These are phyloP conservation scores for Dentipellis sp. DNA, from an alignment of 768 basidiomycete genomes.

Conservation along the genomic window DNA sequence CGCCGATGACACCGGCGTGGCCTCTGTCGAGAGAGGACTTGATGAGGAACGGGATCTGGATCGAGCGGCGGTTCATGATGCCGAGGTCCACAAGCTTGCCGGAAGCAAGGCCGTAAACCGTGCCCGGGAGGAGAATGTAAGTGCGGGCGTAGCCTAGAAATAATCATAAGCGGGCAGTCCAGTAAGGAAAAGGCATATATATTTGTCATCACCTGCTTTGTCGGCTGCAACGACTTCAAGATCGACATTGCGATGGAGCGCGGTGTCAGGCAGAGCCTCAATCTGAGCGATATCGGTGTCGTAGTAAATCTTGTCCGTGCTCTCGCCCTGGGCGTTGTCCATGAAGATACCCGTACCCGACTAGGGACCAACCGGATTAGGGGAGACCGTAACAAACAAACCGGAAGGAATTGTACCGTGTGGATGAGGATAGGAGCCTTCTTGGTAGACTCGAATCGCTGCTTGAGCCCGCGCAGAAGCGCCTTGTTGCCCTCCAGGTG, in stretches of 20 bases:
- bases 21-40: conserved; percentile 34
- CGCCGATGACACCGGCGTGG: conserved; percentile 44
- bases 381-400: neutral
- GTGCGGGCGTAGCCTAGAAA: conserved; percentile 37
- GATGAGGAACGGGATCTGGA: conserved; percentile 42
- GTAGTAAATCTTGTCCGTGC: conserved; percentile 33
- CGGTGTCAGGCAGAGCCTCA: conserved; percentile 33
- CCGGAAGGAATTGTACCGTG: neutral
- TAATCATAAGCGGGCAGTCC: neutral
- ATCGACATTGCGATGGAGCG: conserved; percentile 43
- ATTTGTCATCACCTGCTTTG: conserved; percentile 28
- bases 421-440: neutral
- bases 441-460: neutral
- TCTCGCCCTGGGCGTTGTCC: conserved; percentile 12
- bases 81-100: conserved; percentile 40
- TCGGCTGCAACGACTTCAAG: conserved; percentile 38
- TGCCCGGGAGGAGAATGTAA: conserved; percentile 45
- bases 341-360: neutral
- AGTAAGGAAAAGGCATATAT: neutral
- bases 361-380: neutral
- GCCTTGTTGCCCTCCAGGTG: neutral
- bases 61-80: conserved; percentile 43
- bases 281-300: conserved; percentile 39
- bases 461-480: neutral
- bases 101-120: conserved; percentile 49